These are phyloP conservation scores for Phytophthora chlamydospora DNA, from an alignment of 352 stramenopile species.

Conservation along the genomic window DNA sequence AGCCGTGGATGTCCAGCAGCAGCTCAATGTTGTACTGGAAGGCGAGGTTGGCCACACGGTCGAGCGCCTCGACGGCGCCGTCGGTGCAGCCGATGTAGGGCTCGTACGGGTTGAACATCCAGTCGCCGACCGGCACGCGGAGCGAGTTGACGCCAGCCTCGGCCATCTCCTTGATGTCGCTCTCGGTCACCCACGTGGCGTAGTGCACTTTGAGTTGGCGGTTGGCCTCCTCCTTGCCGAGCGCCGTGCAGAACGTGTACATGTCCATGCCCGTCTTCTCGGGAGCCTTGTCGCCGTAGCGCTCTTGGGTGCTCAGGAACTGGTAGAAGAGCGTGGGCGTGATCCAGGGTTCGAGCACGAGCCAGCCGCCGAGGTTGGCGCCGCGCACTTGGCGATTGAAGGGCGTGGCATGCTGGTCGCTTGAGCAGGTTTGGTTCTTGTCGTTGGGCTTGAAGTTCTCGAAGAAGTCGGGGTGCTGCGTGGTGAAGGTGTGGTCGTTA, in stretches of 20 bases:
- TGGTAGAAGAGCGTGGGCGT: slow-evolving; percentile 96
- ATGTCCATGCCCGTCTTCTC: slow-evolving; percentile 91
- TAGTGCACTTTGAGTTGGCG: slow-evolving; percentile 93
- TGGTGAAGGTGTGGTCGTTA: slow-evolving; percentile 57
- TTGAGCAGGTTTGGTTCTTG: slow-evolving; percentile 66
- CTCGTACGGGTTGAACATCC: slow-evolving; percentile 95
- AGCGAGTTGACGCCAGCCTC: slow-evolving; percentile 78
- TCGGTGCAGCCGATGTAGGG: slow-evolving; percentile 94
- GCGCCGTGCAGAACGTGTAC: slow-evolving; percentile 90
- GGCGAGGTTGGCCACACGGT: slow-evolving; percentile 88
- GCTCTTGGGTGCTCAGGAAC: slow-evolving; percentile 88
- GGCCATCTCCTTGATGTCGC: slow-evolving; percentile 89
- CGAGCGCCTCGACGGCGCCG: slow-evolving; percentile 90
- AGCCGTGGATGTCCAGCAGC: slow-evolving; percentile 94
- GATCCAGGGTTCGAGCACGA: slow-evolving; percentile 97
- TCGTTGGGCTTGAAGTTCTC: slow-evolving; percentile 64
- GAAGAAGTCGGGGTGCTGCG: slow-evolving; percentile 44
- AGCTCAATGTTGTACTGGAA: slow-evolving; percentile 88
- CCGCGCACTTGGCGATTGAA: slow-evolving; percentile 90
- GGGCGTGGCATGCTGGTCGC: slow-evolving; percentile 66
- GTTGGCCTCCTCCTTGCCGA: slow-evolving; percentile 92
- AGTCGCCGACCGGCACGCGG: slow-evolving; percentile 94
- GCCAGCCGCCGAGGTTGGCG: slow-evolving; percentile 94
- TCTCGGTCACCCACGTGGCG: slow-evolving; percentile 94
- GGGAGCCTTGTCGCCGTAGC: slow-evolving; percentile 73